These are phyloP conservation scores for Trypanosomatidae sp. DNA, from an alignment of 208 protist species.

Conservation along the genomic window DNA sequence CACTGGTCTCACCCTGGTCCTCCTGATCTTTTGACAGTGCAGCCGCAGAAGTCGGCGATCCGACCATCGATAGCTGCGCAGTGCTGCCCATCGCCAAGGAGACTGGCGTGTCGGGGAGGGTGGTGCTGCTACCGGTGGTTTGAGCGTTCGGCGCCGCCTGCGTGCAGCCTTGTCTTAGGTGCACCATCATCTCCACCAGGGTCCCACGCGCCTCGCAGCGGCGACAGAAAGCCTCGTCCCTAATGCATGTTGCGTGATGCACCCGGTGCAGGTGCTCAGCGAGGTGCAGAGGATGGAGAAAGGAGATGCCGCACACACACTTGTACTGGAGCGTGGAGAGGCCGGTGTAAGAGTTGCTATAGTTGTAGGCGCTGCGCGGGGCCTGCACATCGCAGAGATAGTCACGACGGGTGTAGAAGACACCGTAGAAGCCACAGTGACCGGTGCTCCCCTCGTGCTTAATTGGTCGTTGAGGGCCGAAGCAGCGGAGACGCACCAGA, in stretches of 20 bases:
- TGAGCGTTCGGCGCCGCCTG: neutral
- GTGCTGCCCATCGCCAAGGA: constrained; percentile 1
- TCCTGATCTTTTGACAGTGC: neutral
- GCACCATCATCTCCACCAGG: constrained; percentile 39
- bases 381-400: constrained; percentile 44
- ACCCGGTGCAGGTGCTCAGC: constrained; percentile 57
- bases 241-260: constrained; percentile 44
- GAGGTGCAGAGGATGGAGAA: constrained; percentile 50
- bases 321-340: constrained; percentile 57
- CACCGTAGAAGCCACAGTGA: constrained; percentile 63
- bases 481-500: constrained; percentile 54
- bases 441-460: constrained; percentile 49
- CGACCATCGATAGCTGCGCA: neutral
- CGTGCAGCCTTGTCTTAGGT: constrained; percentile 36
- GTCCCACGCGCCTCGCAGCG: constrained; percentile 35
- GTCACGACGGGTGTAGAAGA: constrained; percentile 60
- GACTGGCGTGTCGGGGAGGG: neutral
- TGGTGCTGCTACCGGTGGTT: neutral
- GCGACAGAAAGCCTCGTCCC: constrained; percentile 39
- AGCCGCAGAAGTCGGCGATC: neutral
- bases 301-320: constrained; percentile 65
- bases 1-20: neutral
- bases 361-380: constrained; percentile 25
- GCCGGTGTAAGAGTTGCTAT: constrained; percentile 40
- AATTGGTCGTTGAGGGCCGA: constrained; percentile 43